Evolutionary conservation across 257 asterid genomes (phyloP), one percentile per base, ranked within the genome.

Genomic region (Forsythia viridissima): DNA sequence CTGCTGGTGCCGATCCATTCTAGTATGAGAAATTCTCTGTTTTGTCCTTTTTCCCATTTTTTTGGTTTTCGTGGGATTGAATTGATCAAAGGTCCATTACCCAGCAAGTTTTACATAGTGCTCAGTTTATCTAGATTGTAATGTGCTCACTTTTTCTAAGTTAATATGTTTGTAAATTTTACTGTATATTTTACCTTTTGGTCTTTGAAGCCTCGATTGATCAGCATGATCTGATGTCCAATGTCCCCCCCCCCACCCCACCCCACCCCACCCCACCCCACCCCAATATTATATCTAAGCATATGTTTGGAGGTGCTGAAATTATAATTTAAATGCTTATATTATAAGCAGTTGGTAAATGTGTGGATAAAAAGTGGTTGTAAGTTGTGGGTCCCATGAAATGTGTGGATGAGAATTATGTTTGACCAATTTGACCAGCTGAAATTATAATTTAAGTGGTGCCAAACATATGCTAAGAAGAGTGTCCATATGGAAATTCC

Each of bases 401-500:
- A n/a, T n/a, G n/a, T n/a, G n/a, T n/a, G n/a, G n/a, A n/a, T n/a
- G n/a, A n/a, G n/a, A n/a, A n/a, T n/a, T n/a, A n/a, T n/a, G n/a
- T n/a, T n/a, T n/a, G n/a, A n/a, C n/a, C n/a, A n/a, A n/a, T n/a
- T n/a, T n/a, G n/a, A n/a, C n/a, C n/a, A n/a, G n/a, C n/a, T n/a
- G n/a, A n/a, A n/a, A n/a, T n/a, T n/a, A n/a, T n/a, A n/a, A n/a
- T n/a, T n/a, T n/a, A n/a, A n/a, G n/a, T n/a, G n/a, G n/a, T n/a
- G n/a, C n/a, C n/a, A n/a, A n/a, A n/a, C n/a, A n/a, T n/a, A n/a
- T n/a, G n/a, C n/a, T n/a, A n/a, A 81, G 83, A 84, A 83, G 89
- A 84, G 57, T 74, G 78, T 55, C 48, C 86, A 88, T 82, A 76
- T 71, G 84, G 79, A 82, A 75, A 78, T 82, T 30, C 81, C 87